phyloP scores from a whole-genome alignment of 257 asterid genomes.

The Penstemon eatonii region DNA sequence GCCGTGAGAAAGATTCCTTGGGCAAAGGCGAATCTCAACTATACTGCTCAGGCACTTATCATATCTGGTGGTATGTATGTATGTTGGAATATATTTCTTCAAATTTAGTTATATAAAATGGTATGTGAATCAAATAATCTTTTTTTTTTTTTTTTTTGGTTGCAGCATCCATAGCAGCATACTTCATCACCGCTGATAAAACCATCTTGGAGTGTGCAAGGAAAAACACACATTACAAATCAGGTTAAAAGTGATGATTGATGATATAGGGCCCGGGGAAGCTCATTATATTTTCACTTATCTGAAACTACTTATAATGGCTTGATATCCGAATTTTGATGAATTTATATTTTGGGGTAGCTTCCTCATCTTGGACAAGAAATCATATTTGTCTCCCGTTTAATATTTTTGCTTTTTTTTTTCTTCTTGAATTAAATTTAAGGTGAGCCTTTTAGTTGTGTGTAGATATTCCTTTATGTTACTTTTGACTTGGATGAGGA shows the following conservation, averaged over 20 bases:
- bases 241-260: conserved; percentile 22
- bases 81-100: background rate
- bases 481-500: too few species aligned
- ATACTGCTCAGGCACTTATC: conserved; percentile 82
- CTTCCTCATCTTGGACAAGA: too few species aligned
- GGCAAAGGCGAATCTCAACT: conserved; percentile 88
- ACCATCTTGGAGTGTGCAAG: conserved; percentile 76
- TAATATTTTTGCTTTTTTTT: too few species aligned
- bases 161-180: conserved; percentile 80
- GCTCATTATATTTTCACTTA: too few species aligned
- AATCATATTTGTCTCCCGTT: too few species aligned
- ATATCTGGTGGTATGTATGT: conserved; percentile 69
- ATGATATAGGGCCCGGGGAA: too few species aligned
- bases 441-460: too few species aligned
- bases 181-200: conserved; percentile 85
- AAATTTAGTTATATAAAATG: background rate
- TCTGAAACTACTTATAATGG: too few species aligned
- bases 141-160: conserved; percentile 7
- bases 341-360: too few species aligned
- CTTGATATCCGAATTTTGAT: too few species aligned
- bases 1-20: conserved; percentile 72
- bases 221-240: conserved; percentile 59
- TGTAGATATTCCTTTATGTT: too few species aligned
- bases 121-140: background rate
- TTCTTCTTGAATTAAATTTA: too few species aligned